A percentile compares a stretch with the other conserved stretches of the same genome.
phyloP scores from a whole-genome alignment of 2,329 filamentous ascomycete species.

The Aspergillus unguis region DNA sequence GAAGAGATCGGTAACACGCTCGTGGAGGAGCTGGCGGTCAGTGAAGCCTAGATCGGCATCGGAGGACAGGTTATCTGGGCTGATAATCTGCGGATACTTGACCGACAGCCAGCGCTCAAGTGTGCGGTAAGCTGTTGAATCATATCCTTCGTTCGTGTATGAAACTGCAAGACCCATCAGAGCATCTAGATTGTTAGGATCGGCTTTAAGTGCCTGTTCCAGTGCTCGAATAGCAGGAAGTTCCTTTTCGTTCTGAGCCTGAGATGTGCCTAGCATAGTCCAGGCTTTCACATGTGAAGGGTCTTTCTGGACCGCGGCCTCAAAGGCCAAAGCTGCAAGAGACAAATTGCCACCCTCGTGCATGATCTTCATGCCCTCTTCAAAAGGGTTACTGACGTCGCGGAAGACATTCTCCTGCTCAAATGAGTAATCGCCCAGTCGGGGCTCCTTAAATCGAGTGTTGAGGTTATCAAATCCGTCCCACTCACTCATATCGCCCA shows the following conservation, averaged over 20 bases:
- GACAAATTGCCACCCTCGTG: slow-evolving; percentile 90
- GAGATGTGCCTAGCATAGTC: slow-evolving; percentile 85
- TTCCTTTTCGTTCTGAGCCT: slow-evolving; percentile 99
- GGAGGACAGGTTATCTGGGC: slow-evolving; percentile 68
- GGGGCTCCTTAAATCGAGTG: slow-evolving; percentile 69
- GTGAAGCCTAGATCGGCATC: slow-evolving; percentile 89
- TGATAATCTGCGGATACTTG: slow-evolving; percentile 82
- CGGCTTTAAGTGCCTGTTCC: slow-evolving; percentile 83
- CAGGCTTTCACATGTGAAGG: slow-evolving; percentile 86
- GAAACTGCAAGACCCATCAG: slow-evolving; percentile 95
- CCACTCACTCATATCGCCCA: slow-evolving; percentile 79
- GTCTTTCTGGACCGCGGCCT: slow-evolving; percentile 89
- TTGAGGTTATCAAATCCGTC: slow-evolving; percentile 68
- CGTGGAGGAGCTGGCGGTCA: slow-evolving; percentile 82
- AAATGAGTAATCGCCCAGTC: slow-evolving; percentile 87
- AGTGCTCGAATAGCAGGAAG: slow-evolving; percentile 90
- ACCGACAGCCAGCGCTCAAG: slow-evolving; percentile 95
- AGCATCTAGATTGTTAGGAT: slow-evolving; percentile 80
- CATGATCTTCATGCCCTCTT: slow-evolving; percentile 91
- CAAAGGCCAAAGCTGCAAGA: slow-evolving; percentile 88
- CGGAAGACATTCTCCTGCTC: slow-evolving; percentile 91
- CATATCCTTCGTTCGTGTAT: slow-evolving; percentile 98
- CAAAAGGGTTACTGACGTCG: slow-evolving; percentile 77
- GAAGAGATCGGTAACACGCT: slow-evolving; percentile 85
- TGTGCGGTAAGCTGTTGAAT: slow-evolving; percentile 92